Percentiles rank a stretch among this genome's conserved stretches.
Evolutionary conservation across 169 alveolate species (phyloP).

Genomic region (Ichthyophthirius multifiliis): DNA sequence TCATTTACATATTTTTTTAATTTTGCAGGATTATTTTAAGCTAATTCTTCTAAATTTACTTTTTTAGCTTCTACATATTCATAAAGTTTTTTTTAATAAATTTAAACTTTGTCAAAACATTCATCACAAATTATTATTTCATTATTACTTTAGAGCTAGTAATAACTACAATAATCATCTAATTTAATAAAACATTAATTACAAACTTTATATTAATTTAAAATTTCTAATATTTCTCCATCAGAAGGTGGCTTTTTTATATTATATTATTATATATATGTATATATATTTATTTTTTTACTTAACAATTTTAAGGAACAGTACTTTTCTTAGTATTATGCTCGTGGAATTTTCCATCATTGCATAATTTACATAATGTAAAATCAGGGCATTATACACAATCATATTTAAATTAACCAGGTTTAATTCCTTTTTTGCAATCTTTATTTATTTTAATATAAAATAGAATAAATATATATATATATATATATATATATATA

Average conservation of each 20-base stretch:
- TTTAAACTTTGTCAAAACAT: conserved; percentile 32
- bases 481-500: no score
- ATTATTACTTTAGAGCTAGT: conserved; percentile 2
- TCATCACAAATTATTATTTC: conserved; percentile 29
- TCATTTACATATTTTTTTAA: conserved; percentile 33
- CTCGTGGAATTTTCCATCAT: conserved; percentile 1
- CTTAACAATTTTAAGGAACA: conserved; percentile 29
- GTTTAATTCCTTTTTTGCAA: conserved; percentile 21
- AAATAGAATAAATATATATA: no score
- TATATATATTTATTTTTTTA: not conserved
- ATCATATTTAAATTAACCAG: conserved; percentile 34
- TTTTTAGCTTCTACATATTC: conserved; percentile 20
- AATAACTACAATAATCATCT: conserved; percentile 29
- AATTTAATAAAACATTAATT: conserved; percentile 28
- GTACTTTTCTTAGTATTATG: conserved; percentile 13
- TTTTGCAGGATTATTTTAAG: conserved; percentile 20
- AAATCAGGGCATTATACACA: conserved; percentile 39
- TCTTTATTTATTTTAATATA: not conserved
- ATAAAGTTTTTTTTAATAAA: not conserved
- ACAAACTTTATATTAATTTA: conserved; percentile 19
- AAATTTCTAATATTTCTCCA: conserved; percentile 1
- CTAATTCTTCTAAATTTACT: conserved; percentile 33
- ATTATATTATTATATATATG: not conserved
- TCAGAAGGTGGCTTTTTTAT: conserved; percentile 13
- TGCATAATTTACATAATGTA: conserved; percentile 29